A percentile compares a stretch with the other conserved stretches of the same genome.
phyloP scores from a whole-genome alignment of 805 yeast species.

The Candida alai region DNA sequence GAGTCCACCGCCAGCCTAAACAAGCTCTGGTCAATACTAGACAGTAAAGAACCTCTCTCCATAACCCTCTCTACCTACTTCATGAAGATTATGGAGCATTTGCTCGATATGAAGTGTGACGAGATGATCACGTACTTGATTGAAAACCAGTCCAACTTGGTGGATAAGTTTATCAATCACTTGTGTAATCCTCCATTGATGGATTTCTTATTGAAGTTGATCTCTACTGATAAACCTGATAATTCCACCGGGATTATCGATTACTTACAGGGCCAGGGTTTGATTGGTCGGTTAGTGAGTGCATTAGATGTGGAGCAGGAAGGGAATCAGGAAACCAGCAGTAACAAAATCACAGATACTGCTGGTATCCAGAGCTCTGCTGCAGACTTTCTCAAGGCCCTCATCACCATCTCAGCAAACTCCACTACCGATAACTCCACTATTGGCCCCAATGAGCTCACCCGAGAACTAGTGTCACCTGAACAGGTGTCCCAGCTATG shows the following conservation, averaged over 20 bases:
- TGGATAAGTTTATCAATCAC: slow-evolving; percentile 40
- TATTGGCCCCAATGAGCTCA: slow-evolving; percentile 45
- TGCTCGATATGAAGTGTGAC: slow-evolving; percentile 46
- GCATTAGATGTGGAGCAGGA: slow-evolving; percentile 24
- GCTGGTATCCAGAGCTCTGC: slow-evolving; percentile 36
- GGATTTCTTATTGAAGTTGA: slow-evolving; percentile 42
- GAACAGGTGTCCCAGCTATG: slow-evolving; percentile 35
- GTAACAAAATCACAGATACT: slow-evolving; percentile 1
- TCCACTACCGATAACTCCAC: slow-evolving; percentile 44
- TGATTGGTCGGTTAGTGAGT: slow-evolving; percentile 32
- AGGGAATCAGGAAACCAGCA: slow-evolving; percentile 1
- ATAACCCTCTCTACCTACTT: slow-evolving; percentile 81
- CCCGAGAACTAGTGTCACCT: slow-evolving; percentile 39
- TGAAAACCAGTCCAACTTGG: slow-evolving; percentile 39
- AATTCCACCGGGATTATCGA: slow-evolving; percentile 45
- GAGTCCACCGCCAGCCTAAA: slow-evolving; percentile 62
- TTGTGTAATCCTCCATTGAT: slow-evolving; percentile 44
- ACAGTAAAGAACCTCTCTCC: slow-evolving; percentile 60
- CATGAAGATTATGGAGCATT: slow-evolving; percentile 81
- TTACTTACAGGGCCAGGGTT: slow-evolving; percentile 37
- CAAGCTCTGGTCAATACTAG: slow-evolving; percentile 77
- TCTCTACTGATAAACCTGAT: slow-evolving; percentile 45
- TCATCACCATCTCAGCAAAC: slow-evolving; percentile 44
- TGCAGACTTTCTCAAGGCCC: slow-evolving; percentile 43
- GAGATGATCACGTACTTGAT: slow-evolving; percentile 43